Evolutionary conservation across 2,329 filamentous ascomycete genomes (phyloP), one percentile per base, ranked within the genome.

Genomic region (Monosporascus sp.): DNA sequence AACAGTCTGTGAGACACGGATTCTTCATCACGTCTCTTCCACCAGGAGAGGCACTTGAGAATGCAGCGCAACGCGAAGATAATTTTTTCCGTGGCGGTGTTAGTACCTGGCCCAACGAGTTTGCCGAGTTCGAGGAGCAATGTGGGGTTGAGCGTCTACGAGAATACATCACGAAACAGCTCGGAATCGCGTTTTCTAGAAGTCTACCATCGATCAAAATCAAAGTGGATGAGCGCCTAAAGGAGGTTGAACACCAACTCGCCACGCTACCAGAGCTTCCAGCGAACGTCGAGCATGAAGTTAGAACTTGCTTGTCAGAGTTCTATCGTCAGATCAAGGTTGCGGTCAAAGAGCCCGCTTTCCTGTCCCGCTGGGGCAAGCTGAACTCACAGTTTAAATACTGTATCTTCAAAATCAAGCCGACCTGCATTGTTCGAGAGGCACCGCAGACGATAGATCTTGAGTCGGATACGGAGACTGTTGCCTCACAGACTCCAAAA

Each of bases 11-110:
- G 0, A 86, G 85, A 0, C 77, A 89, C n/a, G 88, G 88, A 0
- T 96, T 93, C 63, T 95, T 86, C 56, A 82, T 89, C 8, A 89
- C 92, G 0, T 88, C 86, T 0, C 82, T 87, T 1, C 85, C 86
- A 3, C 79, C 81, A 0, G 28, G 73, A 0, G 77, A 82, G 49
- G 71, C 77, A 0, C 71, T 86, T 0, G 78, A 80, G 2, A 71
- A 77, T n/a, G 73, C 81, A 3, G 72, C 70, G 7, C 69, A 68
- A 2, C 81, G 75, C 71, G 81, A 85, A 50, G 75, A 80, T 14
- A 63, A 69, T 0, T 76, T 82, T 44, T 84, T 85, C 52, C 72
- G 76, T 14, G 60, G 64, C 2, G 68, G 68, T 1, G 62, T 51
- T 65, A 71, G 1, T 61, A 66, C 47, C 4, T 85, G 81, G 81